Base-by-base conservation (phyloP, 1,284 basidiomycete species). In the Microbotryum intermedium region DNA sequence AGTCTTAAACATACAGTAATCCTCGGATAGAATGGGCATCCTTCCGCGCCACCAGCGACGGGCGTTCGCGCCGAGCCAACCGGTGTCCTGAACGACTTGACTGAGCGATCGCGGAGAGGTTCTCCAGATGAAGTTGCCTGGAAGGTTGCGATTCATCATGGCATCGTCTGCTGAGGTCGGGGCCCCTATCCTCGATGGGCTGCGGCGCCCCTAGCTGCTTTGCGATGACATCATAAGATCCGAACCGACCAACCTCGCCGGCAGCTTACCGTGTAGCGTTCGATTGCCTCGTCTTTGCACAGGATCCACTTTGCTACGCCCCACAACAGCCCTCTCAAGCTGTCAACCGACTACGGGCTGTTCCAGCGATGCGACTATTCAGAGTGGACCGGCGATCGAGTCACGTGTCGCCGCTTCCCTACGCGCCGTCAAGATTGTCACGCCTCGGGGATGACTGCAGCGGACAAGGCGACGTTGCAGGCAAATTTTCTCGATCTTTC, bases 251-350 rank as follows among this genome's bases (percentile, higher is more conserved):
- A 11, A 25, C 28, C 16, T 29, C 23, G 29, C 9, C 30, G 18
- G 13, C 25, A 48, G 21, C 26, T 48, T 23, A 25, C 10, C n/a
- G 25, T 30, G 34, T 11, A 6, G 10, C 34, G n/a, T 39, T 16
- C 34, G 34, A 3, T 11, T 39, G 11, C 34, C 34, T 39, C 34
- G 16, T 39, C 34, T 6, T 39, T 34, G 34, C n/a, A 10, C 44
- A 46, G 56, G 50, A 51, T 57, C 56, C 34, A 18, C 39, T 58
- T 58, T 39, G 16, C 11, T 11, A 58, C 56, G 10, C 56, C 56
- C 3, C 18, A 23, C 21, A 29, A 16, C 23, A 52, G 49, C 3
- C 56, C 56, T 8, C 44, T 58, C 56, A 0, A n/a, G 4, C 48
- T 58, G 10, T 23, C 10, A 3, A 39, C 56, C 8, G 18, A 21